These are phyloP conservation scores for Pythium insidiosum DNA, from an alignment of 352 stramenopile genomes.

Conservation along the genomic window DNA sequence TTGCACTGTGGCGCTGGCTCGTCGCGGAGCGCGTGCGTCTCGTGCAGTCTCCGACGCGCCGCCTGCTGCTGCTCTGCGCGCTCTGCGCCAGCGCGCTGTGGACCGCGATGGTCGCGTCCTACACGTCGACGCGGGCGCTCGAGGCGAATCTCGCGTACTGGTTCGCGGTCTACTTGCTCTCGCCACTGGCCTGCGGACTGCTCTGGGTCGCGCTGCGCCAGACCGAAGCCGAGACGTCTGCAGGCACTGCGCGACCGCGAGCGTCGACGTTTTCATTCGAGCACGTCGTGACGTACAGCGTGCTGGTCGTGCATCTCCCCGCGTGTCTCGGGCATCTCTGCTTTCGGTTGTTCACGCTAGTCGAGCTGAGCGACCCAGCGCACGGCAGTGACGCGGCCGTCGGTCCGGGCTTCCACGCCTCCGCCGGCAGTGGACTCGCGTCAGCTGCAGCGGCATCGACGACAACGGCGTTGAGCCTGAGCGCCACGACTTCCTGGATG, in stretches of 20 bases:
- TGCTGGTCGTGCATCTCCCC: slow-evolving; percentile 68
- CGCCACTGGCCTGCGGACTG: slow-evolving; percentile 46
- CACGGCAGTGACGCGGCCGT: slow-evolving; percentile 13
- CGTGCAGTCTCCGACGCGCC: too few relatives aligned
- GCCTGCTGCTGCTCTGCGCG: slow-evolving; percentile 34
- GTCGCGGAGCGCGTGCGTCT: too few relatives aligned
- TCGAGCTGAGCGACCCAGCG: slow-evolving; percentile 22
- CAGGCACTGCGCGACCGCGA: slow-evolving; percentile 8
- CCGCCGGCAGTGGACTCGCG: too few relatives aligned
- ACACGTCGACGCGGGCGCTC: slow-evolving; percentile 30
- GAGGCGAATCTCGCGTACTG: slow-evolving; percentile 29
- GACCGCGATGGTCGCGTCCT: slow-evolving; percentile 67
- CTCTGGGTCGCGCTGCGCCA: slow-evolving; percentile 38
- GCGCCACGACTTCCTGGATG: slow-evolving; percentile 42
- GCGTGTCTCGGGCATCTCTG: slow-evolving; percentile 79
- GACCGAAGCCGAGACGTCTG: too few relatives aligned
- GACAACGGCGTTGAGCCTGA: too few relatives aligned
- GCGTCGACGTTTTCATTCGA: slow-evolving; percentile 43
- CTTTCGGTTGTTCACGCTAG: slow-evolving; percentile 61
- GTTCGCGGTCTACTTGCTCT: slow-evolving; percentile 58
- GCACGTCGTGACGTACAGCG: slow-evolving; percentile 62
- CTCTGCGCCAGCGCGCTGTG: slow-evolving; percentile 34
- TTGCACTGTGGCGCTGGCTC: too few relatives aligned
- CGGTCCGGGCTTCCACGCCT: background rate
- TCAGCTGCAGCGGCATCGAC: slow-evolving; percentile 3